phyloP scores from a whole-genome alignment of 768 basidiomycete genomes.

The Rhizopogon roseolus region DNA sequence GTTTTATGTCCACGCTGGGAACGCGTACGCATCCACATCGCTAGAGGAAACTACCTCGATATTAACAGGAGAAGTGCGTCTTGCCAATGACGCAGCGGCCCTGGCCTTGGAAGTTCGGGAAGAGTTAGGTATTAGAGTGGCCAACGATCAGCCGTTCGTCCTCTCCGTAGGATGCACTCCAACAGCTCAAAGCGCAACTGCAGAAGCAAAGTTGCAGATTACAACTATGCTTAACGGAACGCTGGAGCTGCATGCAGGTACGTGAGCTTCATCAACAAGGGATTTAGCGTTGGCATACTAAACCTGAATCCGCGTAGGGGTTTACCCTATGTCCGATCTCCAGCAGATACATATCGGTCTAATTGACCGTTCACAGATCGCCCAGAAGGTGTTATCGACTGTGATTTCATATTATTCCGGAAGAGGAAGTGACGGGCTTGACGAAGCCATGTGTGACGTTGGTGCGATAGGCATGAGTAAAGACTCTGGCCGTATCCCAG shows the following conservation, averaged over 20 bases:
- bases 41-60: constrained; percentile 57
- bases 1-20: constrained; percentile 78
- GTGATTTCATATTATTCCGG: constrained; percentile 78
- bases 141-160: constrained; percentile 49
- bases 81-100: constrained; percentile 61
- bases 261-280: constrained; percentile 7
- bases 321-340: constrained; percentile 78
- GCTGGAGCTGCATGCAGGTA: constrained; percentile 76
- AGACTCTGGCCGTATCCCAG: constrained; percentile 69
- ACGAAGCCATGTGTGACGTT: constrained; percentile 79
- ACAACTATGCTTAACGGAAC: constrained; percentile 47
- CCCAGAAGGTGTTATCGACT: constrained; percentile 64
- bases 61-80: constrained; percentile 63
- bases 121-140: constrained; percentile 22
- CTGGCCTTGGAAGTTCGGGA: constrained; percentile 45
- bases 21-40: constrained; percentile 72
- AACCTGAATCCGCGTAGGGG: constrained; percentile 36
- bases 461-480: constrained; percentile 86
- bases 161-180: constrained; percentile 83
- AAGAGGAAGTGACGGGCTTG: constrained; percentile 51
- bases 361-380: constrained; percentile 48
- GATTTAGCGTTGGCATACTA: background rate
- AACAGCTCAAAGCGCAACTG: constrained; percentile 72
- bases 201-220: constrained; percentile 40
- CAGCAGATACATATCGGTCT: constrained; percentile 77